These are phyloP conservation scores for Coemansia sp. DNA, from an alignment of 192 early-diverging fungal species.

Conservation along the genomic window DNA sequence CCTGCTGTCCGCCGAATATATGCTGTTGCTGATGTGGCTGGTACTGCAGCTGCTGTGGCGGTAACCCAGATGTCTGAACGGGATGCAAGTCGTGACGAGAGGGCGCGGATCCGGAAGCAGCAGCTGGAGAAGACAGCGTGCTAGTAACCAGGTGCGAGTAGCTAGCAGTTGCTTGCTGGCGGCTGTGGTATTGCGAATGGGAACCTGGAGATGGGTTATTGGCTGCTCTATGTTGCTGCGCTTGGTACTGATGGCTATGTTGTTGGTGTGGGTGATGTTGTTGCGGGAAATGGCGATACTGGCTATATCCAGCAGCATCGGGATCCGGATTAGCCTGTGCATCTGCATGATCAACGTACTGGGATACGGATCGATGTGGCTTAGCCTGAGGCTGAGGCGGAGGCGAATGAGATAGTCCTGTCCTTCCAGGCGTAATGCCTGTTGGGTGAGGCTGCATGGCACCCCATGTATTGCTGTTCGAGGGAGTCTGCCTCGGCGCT, in stretches of 20 bases:
- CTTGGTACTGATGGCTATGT: constrained; percentile 6
- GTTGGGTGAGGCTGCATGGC: constrained; percentile 8
- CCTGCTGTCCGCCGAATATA: constrained; percentile 3
- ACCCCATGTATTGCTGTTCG: neutral
- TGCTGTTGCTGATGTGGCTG: neutral
- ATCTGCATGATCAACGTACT: constrained; percentile 11
- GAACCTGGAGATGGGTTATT: constrained; percentile 7
- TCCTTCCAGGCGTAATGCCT: neutral
- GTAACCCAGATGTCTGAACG: neutral
- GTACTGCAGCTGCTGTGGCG: constrained; percentile 2
- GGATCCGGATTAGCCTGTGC: constrained; percentile 11
- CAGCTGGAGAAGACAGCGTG: constrained; percentile 12
- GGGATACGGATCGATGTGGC: constrained; percentile 5
- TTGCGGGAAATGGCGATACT: constrained; percentile 3
- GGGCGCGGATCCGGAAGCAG: neutral
- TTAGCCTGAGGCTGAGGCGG: constrained; percentile 29
- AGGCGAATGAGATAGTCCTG: constrained; percentile 30
- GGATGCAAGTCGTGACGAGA: neutral
- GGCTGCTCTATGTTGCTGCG: constrained; percentile 14
- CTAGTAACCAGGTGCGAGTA: constrained; percentile 9
- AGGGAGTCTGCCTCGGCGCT: neutral
- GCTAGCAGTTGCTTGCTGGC: constrained; percentile 2
- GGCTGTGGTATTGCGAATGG: constrained; percentile 8
- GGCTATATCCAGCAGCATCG: constrained; percentile 2
- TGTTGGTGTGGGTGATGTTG: constrained; percentile 16